Percentiles rank a stretch among this genome's conserved stretches.
These are phyloP conservation scores for Acacia acuminata DNA, from an alignment of 306 rosid species.

Conservation along the genomic window DNA sequence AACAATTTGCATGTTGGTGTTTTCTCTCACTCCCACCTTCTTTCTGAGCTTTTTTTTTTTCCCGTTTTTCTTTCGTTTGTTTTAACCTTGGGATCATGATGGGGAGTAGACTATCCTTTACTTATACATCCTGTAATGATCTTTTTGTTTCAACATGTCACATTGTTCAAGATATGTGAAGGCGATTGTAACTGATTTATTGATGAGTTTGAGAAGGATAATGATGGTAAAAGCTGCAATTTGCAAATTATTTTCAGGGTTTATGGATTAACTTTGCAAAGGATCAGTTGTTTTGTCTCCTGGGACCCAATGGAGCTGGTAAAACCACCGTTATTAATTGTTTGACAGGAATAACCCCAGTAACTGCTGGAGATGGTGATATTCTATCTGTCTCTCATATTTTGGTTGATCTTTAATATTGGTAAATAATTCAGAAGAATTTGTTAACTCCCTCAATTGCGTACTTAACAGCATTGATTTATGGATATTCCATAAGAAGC, in stretches of 20 bases:
- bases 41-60: neutral
- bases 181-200: neutral
- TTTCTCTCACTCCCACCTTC: neutral
- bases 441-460: constrained; percentile 24
- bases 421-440: constrained; percentile 12
- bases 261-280: constrained; percentile 78
- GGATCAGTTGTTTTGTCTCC: constrained; percentile 88
- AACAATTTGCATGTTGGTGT: constrained; percentile 9
- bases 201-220: neutral
- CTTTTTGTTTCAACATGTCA: neutral
- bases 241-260: constrained; percentile 58
- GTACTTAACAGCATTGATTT: constrained; percentile 62
- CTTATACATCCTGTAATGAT: neutral
- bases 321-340: constrained; percentile 84
- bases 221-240: constrained; percentile 8
- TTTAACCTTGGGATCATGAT: too few species aligned
- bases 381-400: neutral
- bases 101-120: too few species aligned
- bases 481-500: constrained; percentile 72
- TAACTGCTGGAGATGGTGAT: constrained; percentile 86
- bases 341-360: constrained; percentile 85
- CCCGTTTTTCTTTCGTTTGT: too few species aligned
- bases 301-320: constrained; percentile 97
- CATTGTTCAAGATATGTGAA: neutral
- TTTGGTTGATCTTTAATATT: constrained; percentile 15